Base-by-base conservation (phyloP, 2,329 filamentous ascomycete genomes). In the Fonsecaea multimorphosa region DNA sequence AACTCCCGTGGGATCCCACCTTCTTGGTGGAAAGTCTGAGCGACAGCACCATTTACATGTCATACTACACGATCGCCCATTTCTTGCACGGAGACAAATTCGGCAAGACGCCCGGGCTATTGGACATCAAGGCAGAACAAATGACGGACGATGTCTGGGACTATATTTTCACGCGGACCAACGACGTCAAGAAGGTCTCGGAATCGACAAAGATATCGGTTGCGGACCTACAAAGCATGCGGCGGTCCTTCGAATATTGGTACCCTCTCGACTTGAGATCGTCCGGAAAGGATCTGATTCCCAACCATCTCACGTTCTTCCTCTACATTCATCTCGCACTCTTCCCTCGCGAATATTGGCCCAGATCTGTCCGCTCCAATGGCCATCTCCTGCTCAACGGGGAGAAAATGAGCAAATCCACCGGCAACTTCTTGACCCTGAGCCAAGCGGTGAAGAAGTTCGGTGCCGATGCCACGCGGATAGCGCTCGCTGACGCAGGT, bases 401-500 rank as follows among this genome's bases (percentile, higher is more conserved):
- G 57, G 92, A 97, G 77, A 99, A 99, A 86, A 99, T 99, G 95
- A 91, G 89, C 77, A 99, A 99, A 83, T 94, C 90, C 61, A 97
- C 93, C 0, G 95, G 95, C 68, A 99, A 98, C 82, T 99, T 99
- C 83, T 85, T 99, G 77, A 98, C 95, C 11, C 84, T 98, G 59
- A 86, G 89, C 61, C 91, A 97, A 68, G 86, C 93, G 32, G 90
- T 94, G 14, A 86, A 89, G 73, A 99, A 99, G 78, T 99, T 95
- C 73, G 95, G 95, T 74, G 94, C 95, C 8, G 95, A 98, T 77
- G 95, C 95, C 12, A 90, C 91, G 51, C 87, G 94, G 76, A 91
- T 98, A 73, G 93, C 93, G 2, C 88, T 99, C 69, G 94, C 94
- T 19, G 95, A 99, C 78, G 93, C 93, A 12, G 95, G 95, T 73